Evolutionary conservation across 306 rosid genomes (phyloP).

Genomic region (Erythrophleum fordii): DNA sequence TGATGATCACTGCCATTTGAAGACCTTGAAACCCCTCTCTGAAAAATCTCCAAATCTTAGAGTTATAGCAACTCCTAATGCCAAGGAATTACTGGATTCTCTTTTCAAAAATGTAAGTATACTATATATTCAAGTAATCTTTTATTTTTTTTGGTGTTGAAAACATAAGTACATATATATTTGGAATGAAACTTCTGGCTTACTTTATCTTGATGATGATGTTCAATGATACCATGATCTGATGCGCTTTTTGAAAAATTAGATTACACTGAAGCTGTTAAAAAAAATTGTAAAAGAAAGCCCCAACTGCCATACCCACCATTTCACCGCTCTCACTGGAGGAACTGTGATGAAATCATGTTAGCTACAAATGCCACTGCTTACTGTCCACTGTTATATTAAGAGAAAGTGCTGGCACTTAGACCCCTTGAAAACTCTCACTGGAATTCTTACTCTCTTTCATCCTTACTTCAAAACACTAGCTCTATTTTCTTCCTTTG

Average conservation of each 20-base stretch:
- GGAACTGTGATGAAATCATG: neutral
- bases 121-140: neutral
- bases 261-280: neutral
- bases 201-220: conserved; percentile 14
- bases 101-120: conserved; percentile 78
- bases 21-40: conserved; percentile 78
- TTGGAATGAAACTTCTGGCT: neutral
- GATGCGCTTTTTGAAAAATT: neutral
- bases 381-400: neutral
- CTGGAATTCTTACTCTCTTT: neutral
- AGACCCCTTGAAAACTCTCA: neutral
- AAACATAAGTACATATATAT: neutral
- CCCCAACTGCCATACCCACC: neutral
- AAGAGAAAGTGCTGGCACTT: neutral
- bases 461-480: neutral
- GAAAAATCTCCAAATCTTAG: conserved; percentile 63
- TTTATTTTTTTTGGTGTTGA: conserved; percentile 25
- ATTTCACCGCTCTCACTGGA: neutral
- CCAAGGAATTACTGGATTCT: conserved; percentile 75
- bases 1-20: conserved; percentile 98
- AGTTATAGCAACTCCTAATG: conserved; percentile 88
- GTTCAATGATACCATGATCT: conserved; percentile 24
- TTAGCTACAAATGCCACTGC: neutral
- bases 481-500: neutral
- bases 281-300: conserved; percentile 10